A percentile compares a stretch with the other conserved stretches of the same genome.
Conservation (phyloP, 192 early-diverging fungal species). For the Backusella mclennaniae region DNA sequence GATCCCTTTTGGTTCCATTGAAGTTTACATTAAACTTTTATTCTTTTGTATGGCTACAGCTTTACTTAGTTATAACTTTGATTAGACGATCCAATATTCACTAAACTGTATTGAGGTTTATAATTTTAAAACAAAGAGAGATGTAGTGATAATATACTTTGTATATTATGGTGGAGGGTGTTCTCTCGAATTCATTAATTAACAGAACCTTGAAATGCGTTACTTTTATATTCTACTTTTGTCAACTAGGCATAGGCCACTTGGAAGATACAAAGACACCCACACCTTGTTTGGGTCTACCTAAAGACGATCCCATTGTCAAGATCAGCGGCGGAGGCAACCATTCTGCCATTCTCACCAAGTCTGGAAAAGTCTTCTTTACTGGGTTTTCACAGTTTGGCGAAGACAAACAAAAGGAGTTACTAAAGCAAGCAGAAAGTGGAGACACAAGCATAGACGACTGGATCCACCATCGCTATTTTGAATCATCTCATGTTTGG, state of each 20-base stretch:
- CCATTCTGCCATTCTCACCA: conserved; percentile 46
- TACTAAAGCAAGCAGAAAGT: background rate
- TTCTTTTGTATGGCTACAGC: no score
- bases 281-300: background rate
- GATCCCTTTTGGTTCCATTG: no score
- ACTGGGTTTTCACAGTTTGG: conserved; percentile 18
- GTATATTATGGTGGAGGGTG: no score
- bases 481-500: conserved; percentile 20
- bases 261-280: conserved; percentile 38
- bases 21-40: no score
- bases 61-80: no score
- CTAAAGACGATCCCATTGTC: conserved; percentile 5
- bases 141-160: no score
- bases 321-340: conserved; percentile 64
- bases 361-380: conserved; percentile 12
- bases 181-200: no score
- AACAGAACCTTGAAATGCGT: no score
- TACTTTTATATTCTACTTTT: no score
- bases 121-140: no score
- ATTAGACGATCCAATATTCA: no score
- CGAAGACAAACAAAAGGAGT: background rate
- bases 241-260: conserved; percentile 40
- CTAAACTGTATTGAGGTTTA: no score
- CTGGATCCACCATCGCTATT: background rate
- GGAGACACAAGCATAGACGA: background rate